Base-by-base conservation (phyloP, 495 filamentous ascomycete genomes). In the Daldinia vernicosa region DNA sequence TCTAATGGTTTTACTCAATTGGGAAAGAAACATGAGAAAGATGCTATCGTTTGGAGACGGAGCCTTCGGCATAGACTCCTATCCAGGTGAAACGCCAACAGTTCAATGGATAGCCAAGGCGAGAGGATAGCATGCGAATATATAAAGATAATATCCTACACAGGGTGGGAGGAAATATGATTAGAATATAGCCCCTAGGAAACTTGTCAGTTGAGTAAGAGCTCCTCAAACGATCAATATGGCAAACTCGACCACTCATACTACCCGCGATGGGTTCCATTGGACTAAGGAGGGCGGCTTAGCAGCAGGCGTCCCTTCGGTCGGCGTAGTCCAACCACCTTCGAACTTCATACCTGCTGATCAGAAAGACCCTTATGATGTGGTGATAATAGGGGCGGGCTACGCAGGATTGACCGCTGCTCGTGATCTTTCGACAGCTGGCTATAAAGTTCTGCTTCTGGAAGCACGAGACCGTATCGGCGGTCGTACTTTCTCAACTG, bases 391-490 rank as follows among this genome's bases (percentile, higher is more conserved):
- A 47, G 43, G 17, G 19, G 17, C 43, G 8, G 43, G 43, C 19
- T 47, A 47, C 43, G 43, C 43, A 47, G 17, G 43, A 24, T 24
- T 47, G 22, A 24, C 43, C 4, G 43, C 43, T 4, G 72, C 74
- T 9, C 70, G 74, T 24, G 75, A 78, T 50, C 66, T 79, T 24
- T 35, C 64, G 22, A 15, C 51, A 2, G 63, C 64, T 8, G 69
- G 69, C 15, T 40, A 56, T 5, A 19, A 60, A 4, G 66, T 75
- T 0, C 70, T 80, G 0, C 60, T 81, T n/a, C 40, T 81, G 4
- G 78, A 81, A 71, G 79, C 77, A 1, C 66, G 78, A 12, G 78
- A 81, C 28, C 70, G 78, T 1, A 74, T 82, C 22, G 79, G 79
- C 17, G 77, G 80, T 0, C 74, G 77, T 2, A 77, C 78, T 0